Conservation (phyloP, 768 basidiomycete genomes). For the Infundibulicybe gibba region DNA sequence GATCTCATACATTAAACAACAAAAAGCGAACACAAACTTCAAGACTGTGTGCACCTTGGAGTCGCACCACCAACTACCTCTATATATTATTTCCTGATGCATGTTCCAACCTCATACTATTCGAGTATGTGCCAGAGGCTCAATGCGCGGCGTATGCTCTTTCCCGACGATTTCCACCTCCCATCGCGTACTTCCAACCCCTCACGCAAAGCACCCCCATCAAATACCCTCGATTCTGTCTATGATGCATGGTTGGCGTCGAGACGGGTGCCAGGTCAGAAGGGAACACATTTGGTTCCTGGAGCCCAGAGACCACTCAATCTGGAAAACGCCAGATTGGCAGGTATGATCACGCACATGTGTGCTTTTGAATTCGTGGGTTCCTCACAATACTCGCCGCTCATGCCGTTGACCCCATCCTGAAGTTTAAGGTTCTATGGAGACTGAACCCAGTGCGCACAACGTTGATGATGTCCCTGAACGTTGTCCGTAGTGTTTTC, state of each 20-base stretch:
- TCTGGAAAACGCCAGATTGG: conserved; percentile 51
- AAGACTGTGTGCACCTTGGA: conserved; percentile 15
- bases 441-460: conserved; percentile 65
- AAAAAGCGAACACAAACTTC: conserved; percentile 15
- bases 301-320: conserved; percentile 70
- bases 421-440: conserved; percentile 39
- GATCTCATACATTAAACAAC: conserved; percentile 40
- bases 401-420: conserved; percentile 7
- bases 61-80: conserved; percentile 13
- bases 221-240: conserved; percentile 24
- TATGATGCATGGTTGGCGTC: conserved; percentile 61
- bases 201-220: conserved; percentile 13
- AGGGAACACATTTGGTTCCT: conserved; percentile 48
- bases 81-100: conserved; percentile 21
- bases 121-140: conserved; percentile 35
- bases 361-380: conserved; percentile 55
- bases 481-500: conserved; percentile 69
- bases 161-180: conserved; percentile 32
- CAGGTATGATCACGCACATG: conserved; percentile 47
- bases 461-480: conserved; percentile 65
- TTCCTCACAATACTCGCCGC: conserved; percentile 8
- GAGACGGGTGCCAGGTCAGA: conserved; percentile 43
- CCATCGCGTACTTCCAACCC: conserved; percentile 19
- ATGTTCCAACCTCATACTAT: conserved; percentile 27
- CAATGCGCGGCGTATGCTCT: conserved; percentile 29